These are phyloP conservation scores for Pythium graminicola DNA, from an alignment of 352 stramenopile species.

Conservation along the genomic window DNA sequence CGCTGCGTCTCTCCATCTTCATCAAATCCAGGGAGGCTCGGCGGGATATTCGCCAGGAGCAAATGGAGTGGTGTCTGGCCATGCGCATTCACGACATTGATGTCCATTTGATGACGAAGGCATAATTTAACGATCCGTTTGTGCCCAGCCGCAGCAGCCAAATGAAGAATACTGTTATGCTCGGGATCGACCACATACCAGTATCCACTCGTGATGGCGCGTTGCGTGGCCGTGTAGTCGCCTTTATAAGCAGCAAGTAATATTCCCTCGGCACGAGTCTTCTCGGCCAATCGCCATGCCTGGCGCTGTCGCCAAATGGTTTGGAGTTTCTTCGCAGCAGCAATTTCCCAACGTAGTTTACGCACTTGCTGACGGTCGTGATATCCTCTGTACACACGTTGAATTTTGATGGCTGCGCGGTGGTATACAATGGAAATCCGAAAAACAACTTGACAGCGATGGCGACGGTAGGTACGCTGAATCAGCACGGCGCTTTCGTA, in stretches of 20 bases:
- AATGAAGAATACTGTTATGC: conserved; percentile 67
- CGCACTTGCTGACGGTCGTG: conserved; percentile 30
- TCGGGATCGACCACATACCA: conserved; percentile 47
- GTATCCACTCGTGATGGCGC: conserved; percentile 41
- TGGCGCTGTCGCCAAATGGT: conserved; percentile 44
- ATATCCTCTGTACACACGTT: conserved; percentile 50
- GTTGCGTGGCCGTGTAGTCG: conserved; percentile 64
- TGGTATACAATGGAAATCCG: conserved; percentile 24
- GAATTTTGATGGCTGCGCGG: conserved; percentile 48
- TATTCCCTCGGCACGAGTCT: conserved; percentile 44
- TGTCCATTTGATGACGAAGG: conserved; percentile 61
- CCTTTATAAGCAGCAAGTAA: conserved; percentile 65
- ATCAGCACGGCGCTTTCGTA: conserved; percentile 48
- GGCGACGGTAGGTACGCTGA: conserved; percentile 58
- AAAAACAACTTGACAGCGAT: conserved; percentile 50
- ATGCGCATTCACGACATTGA: conserved; percentile 57
- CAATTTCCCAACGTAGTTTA: conserved; percentile 33
- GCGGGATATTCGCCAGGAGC: conserved; percentile 53
- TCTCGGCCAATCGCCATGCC: conserved; percentile 31
- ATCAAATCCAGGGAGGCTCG: not conserved
- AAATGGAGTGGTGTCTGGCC: conserved; percentile 64
- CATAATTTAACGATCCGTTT: conserved; percentile 82
- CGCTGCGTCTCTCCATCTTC: conserved; percentile 13
- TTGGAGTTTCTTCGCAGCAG: conserved; percentile 42
- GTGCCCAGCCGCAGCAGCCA: conserved; percentile 52